Conservation (phyloP, 164 flowering plant genomes). For the Aristolochia contorta region DNA sequence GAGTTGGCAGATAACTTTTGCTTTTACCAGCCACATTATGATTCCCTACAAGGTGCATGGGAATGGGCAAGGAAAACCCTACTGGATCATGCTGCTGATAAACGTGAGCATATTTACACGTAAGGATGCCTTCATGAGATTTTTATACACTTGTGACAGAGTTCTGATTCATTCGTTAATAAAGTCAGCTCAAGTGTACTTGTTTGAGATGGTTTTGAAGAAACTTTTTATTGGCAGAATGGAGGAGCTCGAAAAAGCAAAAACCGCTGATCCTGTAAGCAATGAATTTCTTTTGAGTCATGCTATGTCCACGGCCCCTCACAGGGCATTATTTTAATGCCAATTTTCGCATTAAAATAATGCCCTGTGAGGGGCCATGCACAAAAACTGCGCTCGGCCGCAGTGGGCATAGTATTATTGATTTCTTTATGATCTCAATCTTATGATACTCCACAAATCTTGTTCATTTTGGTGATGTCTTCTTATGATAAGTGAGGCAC, state of each 20-base stretch:
- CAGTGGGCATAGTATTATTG: too few relatives aligned
- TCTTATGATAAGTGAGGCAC: too few relatives aligned
- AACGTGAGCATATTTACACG: conserved; percentile 84
- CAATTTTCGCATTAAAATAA: too few relatives aligned
- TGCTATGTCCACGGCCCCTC: too few relatives aligned
- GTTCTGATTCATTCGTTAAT: background rate
- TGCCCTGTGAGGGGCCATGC: too few relatives aligned
- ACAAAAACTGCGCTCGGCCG: too few relatives aligned
- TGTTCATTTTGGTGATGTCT: background rate
- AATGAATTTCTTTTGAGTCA: too few relatives aligned
- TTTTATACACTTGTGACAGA: background rate
- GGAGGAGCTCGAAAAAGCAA: conserved; percentile 88
- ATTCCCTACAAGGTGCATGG: conserved; percentile 84
- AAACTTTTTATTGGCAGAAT: conserved; percentile 34
- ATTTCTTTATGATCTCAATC: background rate
- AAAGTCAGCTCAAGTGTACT: background rate
- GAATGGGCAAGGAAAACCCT: conserved; percentile 89
- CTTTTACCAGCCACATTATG: conserved; percentile 83
- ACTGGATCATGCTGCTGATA: conserved; percentile 78
- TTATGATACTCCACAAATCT: background rate
- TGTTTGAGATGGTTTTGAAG: background rate
- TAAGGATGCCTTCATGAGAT: conserved; percentile 20
- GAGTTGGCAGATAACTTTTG: conserved; percentile 96
- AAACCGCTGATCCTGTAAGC: conserved; percentile 87
- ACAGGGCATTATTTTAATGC: too few relatives aligned